Evolutionary conservation across 2,329 filamentous ascomycete genomes (phyloP), one percentile per base, ranked within the genome.

Genomic region (Neofusicoccum umdonicola): DNA sequence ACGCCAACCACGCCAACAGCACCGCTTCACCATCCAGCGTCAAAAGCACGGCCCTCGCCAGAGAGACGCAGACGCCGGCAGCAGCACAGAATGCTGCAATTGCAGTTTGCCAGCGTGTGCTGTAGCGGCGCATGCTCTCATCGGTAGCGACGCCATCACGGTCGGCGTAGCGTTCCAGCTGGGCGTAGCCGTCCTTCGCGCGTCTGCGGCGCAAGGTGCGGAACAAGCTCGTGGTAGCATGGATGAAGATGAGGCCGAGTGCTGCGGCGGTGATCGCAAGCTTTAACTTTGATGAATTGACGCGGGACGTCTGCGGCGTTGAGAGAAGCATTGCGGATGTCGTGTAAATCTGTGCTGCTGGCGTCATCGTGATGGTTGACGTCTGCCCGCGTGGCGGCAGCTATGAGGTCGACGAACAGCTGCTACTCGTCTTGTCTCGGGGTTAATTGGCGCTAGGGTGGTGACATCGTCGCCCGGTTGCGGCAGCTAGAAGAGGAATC

Each of bases 171-270:
- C 17, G n/a, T 3, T 44, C 22, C n/a, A 19, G 7, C 39, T 13
- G 31, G 27, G 41, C 17, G 11, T 52, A 12, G 17, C 34, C 13
- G 58, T 22, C 47, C 44, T 62, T 41, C 22, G 22, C 47, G 48
- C 60, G 60, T 17, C 41, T 51, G 39, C 41, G 50, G 61, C 61
- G 61, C 41, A 63, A 19, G 7, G 61, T 63, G 17, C 51, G 50
- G 48, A 47, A n/a, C 2, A 63, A 39, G 61, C 61, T 63, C 39
- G 41, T 17, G 50, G n/a, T 3, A 11, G 61, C 61, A 47, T 63
- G 50, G 61, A 56, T 5, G 27, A 31, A 45, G 39, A 63, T 35
- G 12, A 63, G 41, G 12, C 22, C 48, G 41, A 63, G 41, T 4
- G 61, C 61, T 8, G 42, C 13, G 41, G 61, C 51, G 27, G 37